Evolutionary conservation across 495 filamentous ascomycete genomes (phyloP), one percentile per base, ranked within the genome.

Genomic region (Astrothelium macrocarpum): DNA sequence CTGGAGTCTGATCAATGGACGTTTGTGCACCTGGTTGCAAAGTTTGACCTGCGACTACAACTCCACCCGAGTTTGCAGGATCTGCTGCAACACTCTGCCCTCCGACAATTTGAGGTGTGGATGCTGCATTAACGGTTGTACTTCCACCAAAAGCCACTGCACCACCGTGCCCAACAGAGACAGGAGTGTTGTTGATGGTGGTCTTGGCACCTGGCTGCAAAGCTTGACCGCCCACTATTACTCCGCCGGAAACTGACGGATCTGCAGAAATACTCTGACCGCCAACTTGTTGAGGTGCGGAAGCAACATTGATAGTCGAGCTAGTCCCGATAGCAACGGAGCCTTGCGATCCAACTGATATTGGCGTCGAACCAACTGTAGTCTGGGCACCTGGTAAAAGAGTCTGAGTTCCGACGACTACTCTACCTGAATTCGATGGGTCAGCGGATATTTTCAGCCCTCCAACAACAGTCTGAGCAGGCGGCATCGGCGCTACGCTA

Each of bases 1-100:
- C 39, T 12, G 59, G 59, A 26, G 59, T 60, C 10, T 60, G 16
- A 43, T 60, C n/a, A 10, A 60, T 43, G 11, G 59, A 36, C 39
- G 59, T 60, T 28, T 36, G 32, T 11, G 59, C 59, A 28, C 59
- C 59, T 0, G 59, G 59, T 14, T 2, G 5, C 25, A 60, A 28
- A 23, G 59, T 60, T 2, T 60, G 59, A 0, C 59, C 59, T 1
- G 2, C 59, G 20, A 60, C 2, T 0, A 60, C 39, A 1, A 60
- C 31, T 36, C 59, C 59, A 36, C 29, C 59, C 12, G 29, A 39
- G 18, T 43, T 28, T 1, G 59, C 34, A 25, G 59, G 59, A 23
- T 36, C 59, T n/a, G 29, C 59, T 23, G 59, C 32, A n/a, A 60
- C 59, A 29, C 12, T 56, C 7, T 56, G 49, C 20, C 49, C 49